A percentile compares a stretch with the other conserved stretches of the same genome.
Conservation (phyloP, 1,284 basidiomycete genomes). For the Naganishia sp. region DNA sequence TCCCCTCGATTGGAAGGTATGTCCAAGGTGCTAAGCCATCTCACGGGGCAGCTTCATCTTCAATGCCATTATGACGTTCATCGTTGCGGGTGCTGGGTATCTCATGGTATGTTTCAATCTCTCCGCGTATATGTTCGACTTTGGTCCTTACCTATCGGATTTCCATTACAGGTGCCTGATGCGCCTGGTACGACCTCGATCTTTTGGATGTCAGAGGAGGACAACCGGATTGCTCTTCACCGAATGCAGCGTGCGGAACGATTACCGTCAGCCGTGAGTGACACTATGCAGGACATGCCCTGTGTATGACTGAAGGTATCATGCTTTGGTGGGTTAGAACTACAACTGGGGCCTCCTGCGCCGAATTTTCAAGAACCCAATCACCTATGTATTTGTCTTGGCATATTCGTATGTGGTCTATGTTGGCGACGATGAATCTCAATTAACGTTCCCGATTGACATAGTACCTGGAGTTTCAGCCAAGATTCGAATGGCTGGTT, state of each 20-base stretch:
- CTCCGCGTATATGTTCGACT: too few species aligned
- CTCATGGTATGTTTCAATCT: constrained; percentile 32
- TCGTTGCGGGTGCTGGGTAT: constrained; percentile 39
- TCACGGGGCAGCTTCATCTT: constrained; percentile 36
- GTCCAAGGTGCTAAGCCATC: background rate
- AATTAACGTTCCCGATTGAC: background rate
- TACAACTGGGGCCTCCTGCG: constrained; percentile 22
- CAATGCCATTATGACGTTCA: constrained; percentile 42
- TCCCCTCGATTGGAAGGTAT: background rate
- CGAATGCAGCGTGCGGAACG: constrained; percentile 37
- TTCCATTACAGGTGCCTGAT: constrained; percentile 36
- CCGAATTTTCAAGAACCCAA: constrained; percentile 35
- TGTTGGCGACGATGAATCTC: too few species aligned
- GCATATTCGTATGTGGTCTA: constrained; percentile 33
- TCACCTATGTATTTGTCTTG: constrained; percentile 36
- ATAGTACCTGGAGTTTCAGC: constrained; percentile 34
- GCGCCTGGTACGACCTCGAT: constrained; percentile 35
- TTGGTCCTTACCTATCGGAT: background rate
- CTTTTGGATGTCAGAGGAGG: constrained; percentile 37
- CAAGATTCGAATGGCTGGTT: constrained; percentile 42
- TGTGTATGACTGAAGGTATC: background rate
- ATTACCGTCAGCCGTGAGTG: constrained; percentile 37
- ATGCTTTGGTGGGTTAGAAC: constrained; percentile 8
- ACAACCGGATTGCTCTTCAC: constrained; percentile 36
- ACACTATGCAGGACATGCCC: too few species aligned